phyloP scores from a whole-genome alignment of 805 yeast species.

The Myxozyma neotropica region DNA sequence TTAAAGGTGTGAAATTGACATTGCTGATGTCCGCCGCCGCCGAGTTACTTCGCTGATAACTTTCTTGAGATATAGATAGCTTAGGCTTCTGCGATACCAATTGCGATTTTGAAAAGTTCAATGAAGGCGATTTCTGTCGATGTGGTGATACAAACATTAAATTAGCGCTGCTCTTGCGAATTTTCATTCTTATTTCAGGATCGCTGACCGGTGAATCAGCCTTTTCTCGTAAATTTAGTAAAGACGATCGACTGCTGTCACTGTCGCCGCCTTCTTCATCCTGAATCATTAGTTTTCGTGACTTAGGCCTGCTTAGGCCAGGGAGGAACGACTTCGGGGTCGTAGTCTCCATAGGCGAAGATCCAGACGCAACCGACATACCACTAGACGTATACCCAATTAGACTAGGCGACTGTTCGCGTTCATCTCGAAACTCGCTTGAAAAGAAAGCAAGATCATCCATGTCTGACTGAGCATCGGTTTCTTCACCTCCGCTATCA shows the following conservation, averaged over 20 bases:
- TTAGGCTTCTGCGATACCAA: constrained; percentile 18
- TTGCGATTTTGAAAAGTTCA: constrained; percentile 25
- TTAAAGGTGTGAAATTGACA: constrained; percentile 49
- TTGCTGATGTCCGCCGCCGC: constrained; percentile 2
- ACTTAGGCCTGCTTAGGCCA: constrained; percentile 16
- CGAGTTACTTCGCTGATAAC: neutral
- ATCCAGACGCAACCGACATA: constrained; percentile 26
- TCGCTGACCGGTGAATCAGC: constrained; percentile 34
- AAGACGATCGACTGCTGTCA: constrained; percentile 33
- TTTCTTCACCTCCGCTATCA: constrained; percentile 32
- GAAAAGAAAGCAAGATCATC: constrained; percentile 26
- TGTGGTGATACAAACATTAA: constrained; percentile 33
- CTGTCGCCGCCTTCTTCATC: constrained; percentile 33
- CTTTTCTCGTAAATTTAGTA: constrained; percentile 27
- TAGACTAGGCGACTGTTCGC: constrained; percentile 27
- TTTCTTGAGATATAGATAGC: neutral
- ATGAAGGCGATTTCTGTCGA: constrained; percentile 31
- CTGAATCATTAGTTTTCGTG: constrained; percentile 13
- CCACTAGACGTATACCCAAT: constrained; percentile 18
- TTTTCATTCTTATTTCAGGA: constrained; percentile 14
- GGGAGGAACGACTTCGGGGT: constrained; percentile 8
- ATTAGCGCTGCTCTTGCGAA: constrained; percentile 23
- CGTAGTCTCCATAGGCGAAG: constrained; percentile 23
- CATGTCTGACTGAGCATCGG: constrained; percentile 28
- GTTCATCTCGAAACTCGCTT: constrained; percentile 27